phyloP scores from a whole-genome alignment of 306 rosid genomes.

The Castanea mollissima region DNA sequence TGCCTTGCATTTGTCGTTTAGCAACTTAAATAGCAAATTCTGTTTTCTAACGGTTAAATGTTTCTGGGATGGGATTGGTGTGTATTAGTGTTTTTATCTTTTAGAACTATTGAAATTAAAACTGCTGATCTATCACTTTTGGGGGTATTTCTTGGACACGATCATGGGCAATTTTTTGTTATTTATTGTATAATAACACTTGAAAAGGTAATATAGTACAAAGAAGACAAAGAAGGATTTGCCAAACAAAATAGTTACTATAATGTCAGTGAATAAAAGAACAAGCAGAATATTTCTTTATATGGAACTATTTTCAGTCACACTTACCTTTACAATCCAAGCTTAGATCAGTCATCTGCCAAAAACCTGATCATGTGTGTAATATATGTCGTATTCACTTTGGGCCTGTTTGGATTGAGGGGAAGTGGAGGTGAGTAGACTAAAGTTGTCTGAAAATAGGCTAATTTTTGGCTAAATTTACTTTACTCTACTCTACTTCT shows the following conservation, averaged over 20 bases:
- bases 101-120: background rate
- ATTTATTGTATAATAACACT: background rate
- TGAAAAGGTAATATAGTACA: background rate
- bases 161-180: background rate
- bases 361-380: conserved; percentile 2
- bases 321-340: too few relatives aligned
- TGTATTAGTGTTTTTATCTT: background rate
- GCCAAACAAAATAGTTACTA: background rate
- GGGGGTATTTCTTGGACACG: background rate
- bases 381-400: background rate
- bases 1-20: background rate
- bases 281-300: background rate
- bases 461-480: too few relatives aligned
- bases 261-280: background rate
- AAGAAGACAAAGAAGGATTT: background rate
- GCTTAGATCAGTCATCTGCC: background rate
- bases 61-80: background rate
- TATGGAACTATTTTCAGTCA: background rate
- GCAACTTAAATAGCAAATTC: background rate
- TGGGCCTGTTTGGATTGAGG: background rate
- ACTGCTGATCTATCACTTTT: background rate
- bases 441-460: too few relatives aligned
- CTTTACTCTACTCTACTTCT: too few relatives aligned
- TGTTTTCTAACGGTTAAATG: background rate
- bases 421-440: too few relatives aligned